A percentile compares a stretch with the other conserved stretches of the same genome.
phyloP scores from a whole-genome alignment of 2,329 filamentous ascomycete genomes.

The Aspergillus jensenii region DNA sequence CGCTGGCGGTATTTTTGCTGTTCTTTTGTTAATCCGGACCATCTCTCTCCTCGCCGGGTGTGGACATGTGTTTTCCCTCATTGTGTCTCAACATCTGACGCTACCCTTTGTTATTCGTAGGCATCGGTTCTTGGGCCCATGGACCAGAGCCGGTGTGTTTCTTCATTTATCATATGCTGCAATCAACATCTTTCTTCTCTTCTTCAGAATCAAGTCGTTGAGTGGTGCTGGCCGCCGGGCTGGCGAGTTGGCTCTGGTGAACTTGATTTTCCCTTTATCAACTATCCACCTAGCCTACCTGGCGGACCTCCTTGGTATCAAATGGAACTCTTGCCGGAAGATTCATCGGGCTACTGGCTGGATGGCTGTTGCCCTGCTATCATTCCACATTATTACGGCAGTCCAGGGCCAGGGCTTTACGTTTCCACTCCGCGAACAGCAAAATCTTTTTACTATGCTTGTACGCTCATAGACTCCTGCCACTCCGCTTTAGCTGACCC shows the following conservation, averaged over 20 bases:
- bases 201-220: conserved; percentile 13
- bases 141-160: conserved; percentile 15
- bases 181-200: conserved; percentile 18
- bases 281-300: conserved; percentile 18
- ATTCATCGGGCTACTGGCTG: conserved; percentile 22
- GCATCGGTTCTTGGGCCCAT: conserved; percentile 16
- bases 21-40: conserved; percentile 9
- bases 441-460: not conserved
- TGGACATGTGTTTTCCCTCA: conserved; percentile 8
- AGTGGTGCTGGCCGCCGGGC: conserved; percentile 13
- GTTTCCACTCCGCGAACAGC: conserved; percentile 13
- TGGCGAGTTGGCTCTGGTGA: conserved; percentile 21
- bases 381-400: conserved; percentile 1
- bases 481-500: too few relatives aligned
- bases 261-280: conserved; percentile 21
- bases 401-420: not conserved
- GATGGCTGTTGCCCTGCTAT: conserved; percentile 19
- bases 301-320: conserved; percentile 19
- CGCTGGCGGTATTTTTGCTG: conserved; percentile 15
- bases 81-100: conserved; percentile 16
- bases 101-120: conserved; percentile 16
- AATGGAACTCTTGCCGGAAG: conserved; percentile 11
- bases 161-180: conserved; percentile 16
- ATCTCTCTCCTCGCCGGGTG: not conserved
- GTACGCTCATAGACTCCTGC: too few relatives aligned